Percentiles rank a stretch among this genome's conserved stretches.
Evolutionary conservation across 106 monocot genomes (phyloP).

Genomic region (Posidonia australis): DNA sequence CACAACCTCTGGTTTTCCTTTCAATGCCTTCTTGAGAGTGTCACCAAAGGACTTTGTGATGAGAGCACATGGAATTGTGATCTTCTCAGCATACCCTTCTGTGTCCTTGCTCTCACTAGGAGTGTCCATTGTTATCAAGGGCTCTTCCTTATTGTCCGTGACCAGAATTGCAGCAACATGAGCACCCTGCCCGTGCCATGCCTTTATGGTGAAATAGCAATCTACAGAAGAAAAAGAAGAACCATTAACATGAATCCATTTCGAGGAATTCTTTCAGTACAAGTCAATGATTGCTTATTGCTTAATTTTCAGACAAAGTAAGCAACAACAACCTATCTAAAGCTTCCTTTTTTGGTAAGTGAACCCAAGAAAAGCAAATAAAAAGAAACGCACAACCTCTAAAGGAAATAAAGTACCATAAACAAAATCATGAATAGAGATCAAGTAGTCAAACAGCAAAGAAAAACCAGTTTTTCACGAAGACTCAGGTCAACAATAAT

Average conservation of each 20-base stretch:
- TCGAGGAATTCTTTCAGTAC: no score
- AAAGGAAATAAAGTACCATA: not conserved
- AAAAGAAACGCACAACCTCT: not conserved
- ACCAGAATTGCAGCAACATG: slow-evolving; percentile 60
- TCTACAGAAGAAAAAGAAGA: slow-evolving; percentile 19
- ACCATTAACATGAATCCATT: not conserved
- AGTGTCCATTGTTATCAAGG: slow-evolving; percentile 69
- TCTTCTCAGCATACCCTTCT: slow-evolving; percentile 32
- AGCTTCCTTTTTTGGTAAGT: not conserved
- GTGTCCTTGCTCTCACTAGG: slow-evolving; percentile 34
- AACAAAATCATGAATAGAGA: not conserved
- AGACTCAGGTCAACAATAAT: no score
- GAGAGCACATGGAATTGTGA: slow-evolving; percentile 54
- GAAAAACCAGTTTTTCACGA: not conserved
- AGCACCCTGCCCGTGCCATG: slow-evolving; percentile 62
- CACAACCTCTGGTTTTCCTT: slow-evolving; percentile 43
- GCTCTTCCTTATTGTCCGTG: slow-evolving; percentile 47
- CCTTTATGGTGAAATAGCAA: slow-evolving; percentile 59
- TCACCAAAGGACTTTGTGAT: slow-evolving; percentile 46
- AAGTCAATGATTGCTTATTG: not conserved
- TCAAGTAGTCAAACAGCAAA: not conserved
- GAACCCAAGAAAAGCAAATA: not conserved
- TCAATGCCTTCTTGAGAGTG: slow-evolving; percentile 47
- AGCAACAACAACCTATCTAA: slow-evolving; percentile 3
- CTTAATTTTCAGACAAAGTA: not conserved